A percentile compares a stretch with the other conserved stretches of the same genome.
phyloP scores from a whole-genome alignment of 2,329 filamentous ascomycete genomes.

The Hypoxylon sp. region DNA sequence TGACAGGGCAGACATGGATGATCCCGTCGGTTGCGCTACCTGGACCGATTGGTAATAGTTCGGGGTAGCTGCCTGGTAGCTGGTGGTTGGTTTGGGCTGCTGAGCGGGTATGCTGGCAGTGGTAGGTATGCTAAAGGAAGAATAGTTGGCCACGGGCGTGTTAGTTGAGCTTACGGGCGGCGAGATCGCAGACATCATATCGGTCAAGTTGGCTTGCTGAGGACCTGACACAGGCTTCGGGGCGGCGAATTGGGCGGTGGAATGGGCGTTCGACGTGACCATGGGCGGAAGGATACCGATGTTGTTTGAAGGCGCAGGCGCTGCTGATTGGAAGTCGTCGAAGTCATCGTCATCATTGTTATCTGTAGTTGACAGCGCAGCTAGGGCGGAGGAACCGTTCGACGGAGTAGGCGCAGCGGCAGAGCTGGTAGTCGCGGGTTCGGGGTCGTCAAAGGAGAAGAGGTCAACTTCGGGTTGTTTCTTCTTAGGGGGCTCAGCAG shows the following conservation, averaged over 20 bases:
- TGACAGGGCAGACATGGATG: slow-evolving; percentile 45
- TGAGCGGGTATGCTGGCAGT: slow-evolving; percentile 55
- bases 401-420: slow-evolving; percentile 58
- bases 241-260: slow-evolving; percentile 77
- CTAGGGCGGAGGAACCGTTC: slow-evolving; percentile 59
- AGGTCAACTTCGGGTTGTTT: slow-evolving; percentile 92
- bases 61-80: slow-evolving; percentile 81
- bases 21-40: slow-evolving; percentile 53
- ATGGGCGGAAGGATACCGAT: slow-evolving; percentile 60
- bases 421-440: slow-evolving; percentile 58
- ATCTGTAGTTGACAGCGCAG: slow-evolving; percentile 58
- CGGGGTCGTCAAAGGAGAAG: slow-evolving; percentile 89
- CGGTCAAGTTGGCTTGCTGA: slow-evolving; percentile 82
- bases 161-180: slow-evolving; percentile 71
- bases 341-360: slow-evolving; percentile 87
- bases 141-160: slow-evolving; percentile 71
- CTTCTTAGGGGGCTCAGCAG: slow-evolving; percentile 74
- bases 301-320: slow-evolving; percentile 64
- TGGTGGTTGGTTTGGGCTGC: slow-evolving; percentile 65
- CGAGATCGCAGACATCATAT: slow-evolving; percentile 85
- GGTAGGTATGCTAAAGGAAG: slow-evolving; percentile 68
- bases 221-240: slow-evolving; percentile 88
- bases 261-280: slow-evolving; percentile 64
- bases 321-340: slow-evolving; percentile 95
- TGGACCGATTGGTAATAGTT: slow-evolving; percentile 94